Evolutionary conservation across 257 asterid species (phyloP), one percentile per base, ranked within the genome.

Genomic region (Solanum sitiens): DNA sequence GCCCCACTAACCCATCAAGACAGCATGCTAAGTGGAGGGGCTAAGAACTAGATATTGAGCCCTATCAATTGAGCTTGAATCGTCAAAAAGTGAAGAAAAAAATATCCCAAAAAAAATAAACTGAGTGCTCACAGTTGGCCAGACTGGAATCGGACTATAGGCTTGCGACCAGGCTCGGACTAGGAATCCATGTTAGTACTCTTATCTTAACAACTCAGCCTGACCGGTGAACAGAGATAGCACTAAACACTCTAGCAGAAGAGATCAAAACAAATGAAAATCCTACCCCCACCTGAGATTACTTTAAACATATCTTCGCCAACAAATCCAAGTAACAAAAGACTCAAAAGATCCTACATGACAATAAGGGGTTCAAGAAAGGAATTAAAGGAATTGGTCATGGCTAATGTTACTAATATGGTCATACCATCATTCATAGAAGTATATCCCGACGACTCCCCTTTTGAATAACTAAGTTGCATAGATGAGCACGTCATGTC

Each of bases 401-500:
- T 77, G 56, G 32, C 15, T 35, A 44, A 15, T 25, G 5, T 77
- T 25, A 77, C 85, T 4, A 45, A 8, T 80, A 45, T 25, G 25
- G 16, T 45, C 42, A 30, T 91, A 95, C 98, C 97, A 84, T 91
- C 87, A 80, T 76, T 89, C 70, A 6, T 50, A 25, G 88, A 75
- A 70, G 90, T 77, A 91, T 86, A 86, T 76, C 88, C 93, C 15
- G 35, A 47, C 11, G 47, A 68, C 23, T 86, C 88, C 35, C 59
- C 63, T 2, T 47, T 44, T 37, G 56, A 21, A 42, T 47, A 42
- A 83, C 42, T 42, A 37, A 32, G 71, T 39, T 89, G 71, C 71
- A 83, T 37, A 33, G 83, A 87, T 47, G 53, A 20, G 83, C 67
- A 87, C 68, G 44, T 88, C 32, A 71, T 74, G 65, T 87, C 89